These are phyloP conservation scores for Lentinula edodes DNA, from an alignment of 768 basidiomycete species.

Conservation along the genomic window DNA sequence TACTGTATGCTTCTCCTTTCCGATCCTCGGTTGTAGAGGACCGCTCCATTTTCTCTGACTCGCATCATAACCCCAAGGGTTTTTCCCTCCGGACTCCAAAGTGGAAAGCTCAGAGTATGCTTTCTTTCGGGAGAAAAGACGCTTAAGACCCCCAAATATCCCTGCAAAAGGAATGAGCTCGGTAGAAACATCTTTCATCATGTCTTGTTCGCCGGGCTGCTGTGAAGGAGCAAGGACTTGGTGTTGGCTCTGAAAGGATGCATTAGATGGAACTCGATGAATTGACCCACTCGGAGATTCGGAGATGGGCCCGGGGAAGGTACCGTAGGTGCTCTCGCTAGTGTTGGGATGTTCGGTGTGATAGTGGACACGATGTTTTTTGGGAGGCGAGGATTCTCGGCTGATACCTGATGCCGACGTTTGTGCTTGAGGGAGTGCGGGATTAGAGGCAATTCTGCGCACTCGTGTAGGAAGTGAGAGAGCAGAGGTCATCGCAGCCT, in stretches of 20 bases:
- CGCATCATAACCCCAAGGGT: constrained; percentile 9
- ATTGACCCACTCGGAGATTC: constrained; percentile 1
- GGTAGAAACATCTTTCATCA: constrained; percentile 14
- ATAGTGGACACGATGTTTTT: background rate
- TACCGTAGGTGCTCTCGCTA: constrained; percentile 5
- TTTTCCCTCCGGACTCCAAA: constrained; percentile 4
- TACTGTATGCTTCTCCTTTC: constrained; percentile 25
- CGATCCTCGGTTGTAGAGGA: constrained; percentile 23
- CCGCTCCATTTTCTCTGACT: constrained; percentile 27
- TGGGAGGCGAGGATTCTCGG: background rate
- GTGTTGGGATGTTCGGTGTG: background rate
- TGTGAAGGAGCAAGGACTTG: constrained; percentile 5
- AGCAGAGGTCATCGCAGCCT: constrained; percentile 1
- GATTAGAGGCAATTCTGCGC: constrained; percentile 8
- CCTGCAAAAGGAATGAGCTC: constrained; percentile 24
- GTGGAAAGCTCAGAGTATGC: background rate
- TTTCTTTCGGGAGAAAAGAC: constrained; percentile 4
- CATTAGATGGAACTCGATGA: constrained; percentile 1
- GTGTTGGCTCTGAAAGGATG: constrained; percentile 1
- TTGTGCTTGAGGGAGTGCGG: constrained; percentile 5
- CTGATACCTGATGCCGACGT: background rate
- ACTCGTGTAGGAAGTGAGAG: constrained; percentile 3
- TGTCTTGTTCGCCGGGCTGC: constrained; percentile 4
- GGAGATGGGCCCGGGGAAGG: background rate
- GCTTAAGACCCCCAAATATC: constrained; percentile 9